Evolutionary conservation across 73 alveolate species (phyloP).

Genomic region (Stentor coeruleus): DNA sequence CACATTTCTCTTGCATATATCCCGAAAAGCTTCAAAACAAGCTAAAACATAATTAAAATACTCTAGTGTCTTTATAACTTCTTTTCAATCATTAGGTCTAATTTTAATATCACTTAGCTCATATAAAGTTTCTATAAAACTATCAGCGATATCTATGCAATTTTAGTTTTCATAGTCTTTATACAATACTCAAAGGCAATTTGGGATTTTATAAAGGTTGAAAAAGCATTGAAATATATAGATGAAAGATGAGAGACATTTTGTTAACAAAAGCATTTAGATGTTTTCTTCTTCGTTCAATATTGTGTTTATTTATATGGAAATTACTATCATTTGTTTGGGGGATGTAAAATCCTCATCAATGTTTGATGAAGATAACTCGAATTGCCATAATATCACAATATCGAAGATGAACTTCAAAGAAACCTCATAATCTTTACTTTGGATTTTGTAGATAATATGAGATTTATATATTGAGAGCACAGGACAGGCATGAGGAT

Average conservation of each 20-base stretch:
- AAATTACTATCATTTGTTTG: constrained; percentile 41
- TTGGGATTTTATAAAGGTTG: not conserved
- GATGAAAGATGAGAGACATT: not conserved
- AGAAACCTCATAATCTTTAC: constrained; percentile 32
- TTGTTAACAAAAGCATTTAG: not conserved
- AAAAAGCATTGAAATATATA: not conserved
- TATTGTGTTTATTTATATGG: not conserved
- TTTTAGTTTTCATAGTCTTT: not conserved
- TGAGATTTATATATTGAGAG: not conserved
- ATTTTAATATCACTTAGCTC: not conserved
- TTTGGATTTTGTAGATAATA: not conserved
- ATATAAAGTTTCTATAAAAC: not conserved
- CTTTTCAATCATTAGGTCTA: not conserved
- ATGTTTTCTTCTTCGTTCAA: not conserved
- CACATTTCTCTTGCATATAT: constrained; percentile 1
- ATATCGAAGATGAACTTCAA: constrained; percentile 49
- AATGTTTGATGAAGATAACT: constrained; percentile 28
- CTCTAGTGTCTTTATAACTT: not conserved
- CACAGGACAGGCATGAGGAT: not conserved
- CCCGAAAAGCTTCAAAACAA: not conserved
- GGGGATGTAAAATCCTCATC: constrained; percentile 65
- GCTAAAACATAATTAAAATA: not conserved
- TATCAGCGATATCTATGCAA: not conserved
- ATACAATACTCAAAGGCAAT: not conserved
- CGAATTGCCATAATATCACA: constrained; percentile 49